Percentiles rank a stretch among this genome's conserved stretches.
Evolutionary conservation across 2,329 filamentous ascomycete genomes (phyloP).

Genomic region (Sporothrix brasiliensis): DNA sequence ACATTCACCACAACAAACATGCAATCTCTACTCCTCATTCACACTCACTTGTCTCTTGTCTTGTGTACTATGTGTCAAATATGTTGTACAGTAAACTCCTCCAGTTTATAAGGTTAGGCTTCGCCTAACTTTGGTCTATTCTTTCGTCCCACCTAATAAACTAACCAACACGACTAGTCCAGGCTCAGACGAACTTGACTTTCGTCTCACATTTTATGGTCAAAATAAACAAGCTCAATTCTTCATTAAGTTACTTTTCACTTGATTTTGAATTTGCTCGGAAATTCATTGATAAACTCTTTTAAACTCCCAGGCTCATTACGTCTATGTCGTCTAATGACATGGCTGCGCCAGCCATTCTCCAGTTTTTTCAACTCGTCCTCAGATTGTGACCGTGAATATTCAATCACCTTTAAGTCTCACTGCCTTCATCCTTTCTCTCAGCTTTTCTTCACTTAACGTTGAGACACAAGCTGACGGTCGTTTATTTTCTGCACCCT

Average conservation of each 20-base stretch:
- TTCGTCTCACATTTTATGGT: background rate
- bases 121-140: background rate
- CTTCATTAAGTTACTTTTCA: background rate
- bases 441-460: background rate
- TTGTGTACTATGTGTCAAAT: background rate
- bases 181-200: background rate
- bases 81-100: background rate
- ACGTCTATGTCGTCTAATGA: too few relatives aligned
- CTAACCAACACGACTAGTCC: background rate
- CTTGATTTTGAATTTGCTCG: background rate
- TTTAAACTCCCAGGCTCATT: too few relatives aligned
- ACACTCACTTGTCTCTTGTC: background rate
- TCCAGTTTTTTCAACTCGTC: background rate
- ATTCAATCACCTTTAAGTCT: background rate
- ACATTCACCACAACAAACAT: too few relatives aligned
- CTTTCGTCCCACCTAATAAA: background rate
- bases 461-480: too few relatives aligned
- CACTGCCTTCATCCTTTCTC: background rate
- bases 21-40: constrained; percentile 1
- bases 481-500: too few relatives aligned
- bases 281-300: background rate
- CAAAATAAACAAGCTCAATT: background rate
- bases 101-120: background rate
- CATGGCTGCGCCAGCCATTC: background rate
- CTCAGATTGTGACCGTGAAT: background rate